Evolutionary conservation across 148 eudicot species (phyloP), one percentile per base, ranked within the genome.

Genomic region (Vaccinium vitisidaea): DNA sequence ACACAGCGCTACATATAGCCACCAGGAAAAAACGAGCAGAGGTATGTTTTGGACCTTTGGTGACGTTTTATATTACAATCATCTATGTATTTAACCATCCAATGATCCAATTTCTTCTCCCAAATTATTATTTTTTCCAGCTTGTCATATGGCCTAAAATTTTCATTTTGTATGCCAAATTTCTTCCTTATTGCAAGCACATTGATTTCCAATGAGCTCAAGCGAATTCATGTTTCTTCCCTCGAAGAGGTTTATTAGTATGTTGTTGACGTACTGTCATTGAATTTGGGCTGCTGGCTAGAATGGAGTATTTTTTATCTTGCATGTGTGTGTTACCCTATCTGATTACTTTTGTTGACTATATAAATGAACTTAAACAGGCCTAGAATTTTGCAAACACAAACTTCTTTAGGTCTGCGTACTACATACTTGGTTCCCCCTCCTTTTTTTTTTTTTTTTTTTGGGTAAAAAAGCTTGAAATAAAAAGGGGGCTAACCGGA

Each of bases 1-100:
- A 92, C 84, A 95, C 97, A 46, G 95, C 98, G 69, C 87, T 95
- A 83, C 98, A 93, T 88, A 90, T 95, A 36, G 98, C 97, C 84
- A 91, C 98, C 83, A 87, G 96, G 88, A 95, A 95, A 86, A 93
- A 93, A 88, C 94, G 98, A 74, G 91, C 89, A 50, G 92, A 91
- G 94, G 98, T 95, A 93, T 79, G 49, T 18, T 18, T 43, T 43
- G 46, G 46, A 43, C 6, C 46, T 14, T 77, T 83, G 23, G 3
- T 54, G 36, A 8, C 30, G 9, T 25, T 75, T 74, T 12, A 49
- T 61, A 14, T 78, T 48, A 46, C 39, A 2, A n/a, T n/a, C 14
- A 82, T 27, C 48, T 30, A 43, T 19, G 30, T 50, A 67, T 46
- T 63, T 23, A 18, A 32, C 65, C n/a, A 13, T 59, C 27, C 83